A percentile compares a stretch with the other conserved stretches of the same genome.
phyloP scores from a whole-genome alignment of 164 flowering plant genomes.

The Nymphaea colorata region DNA sequence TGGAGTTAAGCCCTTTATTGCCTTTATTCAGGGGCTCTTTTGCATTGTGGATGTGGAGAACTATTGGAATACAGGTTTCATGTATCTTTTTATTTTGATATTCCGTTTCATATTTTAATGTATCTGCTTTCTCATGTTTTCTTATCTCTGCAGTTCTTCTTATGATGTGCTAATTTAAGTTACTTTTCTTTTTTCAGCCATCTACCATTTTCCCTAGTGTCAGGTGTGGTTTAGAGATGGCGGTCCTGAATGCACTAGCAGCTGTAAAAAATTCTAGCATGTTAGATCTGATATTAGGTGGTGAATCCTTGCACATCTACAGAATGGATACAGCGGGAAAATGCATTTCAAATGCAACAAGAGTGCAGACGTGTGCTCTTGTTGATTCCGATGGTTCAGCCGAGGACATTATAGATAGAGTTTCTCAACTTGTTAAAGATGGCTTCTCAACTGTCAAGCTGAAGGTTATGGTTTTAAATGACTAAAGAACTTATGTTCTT shows the following conservation, averaged over 20 bases:
- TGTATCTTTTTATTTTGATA: not conserved
- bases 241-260: constrained; percentile 76
- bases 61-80: constrained; percentile 48
- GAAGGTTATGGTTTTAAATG: constrained; percentile 31
- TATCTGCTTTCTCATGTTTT: not conserved
- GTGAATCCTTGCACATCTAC: constrained; percentile 7
- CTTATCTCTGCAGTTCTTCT: not conserved
- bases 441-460: constrained; percentile 81
- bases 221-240: constrained; percentile 93
- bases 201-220: constrained; percentile 80
- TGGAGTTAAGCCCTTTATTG: constrained; percentile 27
- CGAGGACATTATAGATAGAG: constrained; percentile 51
- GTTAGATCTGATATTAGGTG: constrained; percentile 28
- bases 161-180: not conserved
- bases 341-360: constrained; percentile 10
- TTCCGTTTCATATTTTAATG: not conserved
- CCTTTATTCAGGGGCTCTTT: constrained; percentile 60
- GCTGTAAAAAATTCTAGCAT: constrained; percentile 42
- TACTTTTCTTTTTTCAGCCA: constrained; percentile 36
- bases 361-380: constrained; percentile 71
- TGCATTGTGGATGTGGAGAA: constrained; percentile 72
- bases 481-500: not conserved
- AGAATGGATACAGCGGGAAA: constrained; percentile 14
- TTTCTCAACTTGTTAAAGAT: constrained; percentile 50
- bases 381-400: constrained; percentile 69